Percentiles rank a stretch among this genome's conserved stretches.
Evolutionary conservation across 2,329 filamentous ascomycete genomes (phyloP).

Genomic region (Knoxdaviesia capensis): DNA sequence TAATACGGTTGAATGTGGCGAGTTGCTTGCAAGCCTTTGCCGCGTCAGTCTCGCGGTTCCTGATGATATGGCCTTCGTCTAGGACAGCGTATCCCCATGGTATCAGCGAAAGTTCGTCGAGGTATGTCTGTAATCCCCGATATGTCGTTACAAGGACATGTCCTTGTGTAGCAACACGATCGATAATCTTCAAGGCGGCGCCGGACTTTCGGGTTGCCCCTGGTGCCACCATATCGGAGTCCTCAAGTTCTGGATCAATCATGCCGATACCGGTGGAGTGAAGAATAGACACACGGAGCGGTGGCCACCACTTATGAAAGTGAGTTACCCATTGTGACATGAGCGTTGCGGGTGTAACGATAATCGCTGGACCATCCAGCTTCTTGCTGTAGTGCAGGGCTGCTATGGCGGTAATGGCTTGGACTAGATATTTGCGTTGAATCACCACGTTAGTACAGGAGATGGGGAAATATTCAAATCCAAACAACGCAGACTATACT

Average conservation of each 20-base stretch:
- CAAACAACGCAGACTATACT: not conserved
- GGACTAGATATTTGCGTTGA: constrained; percentile 16
- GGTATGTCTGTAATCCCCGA: constrained; percentile 83
- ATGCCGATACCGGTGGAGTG: constrained; percentile 94
- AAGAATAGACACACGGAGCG: constrained; percentile 83
- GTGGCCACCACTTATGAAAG: constrained; percentile 98
- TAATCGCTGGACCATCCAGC: constrained; percentile 65
- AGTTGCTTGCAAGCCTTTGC: constrained; percentile 92
- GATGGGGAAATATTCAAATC: not conserved
- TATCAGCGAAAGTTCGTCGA: constrained; percentile 58
- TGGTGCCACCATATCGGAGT: constrained; percentile 20
- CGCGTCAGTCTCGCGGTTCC: constrained; percentile 87
- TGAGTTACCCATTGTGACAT: constrained; percentile 97
- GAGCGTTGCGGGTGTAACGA: constrained; percentile 86
- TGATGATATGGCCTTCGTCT: constrained; percentile 95
- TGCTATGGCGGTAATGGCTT: constrained; percentile 59
- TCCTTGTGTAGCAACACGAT: constrained; percentile 62
- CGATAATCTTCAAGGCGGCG: constrained; percentile 60
- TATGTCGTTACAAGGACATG: constrained; percentile 95
- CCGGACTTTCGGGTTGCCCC: constrained; percentile 32
- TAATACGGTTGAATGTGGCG: constrained; percentile 73
- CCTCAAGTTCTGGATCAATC: constrained; percentile 54
- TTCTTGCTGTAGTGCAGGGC: constrained; percentile 82
- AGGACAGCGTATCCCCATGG: constrained; percentile 89
- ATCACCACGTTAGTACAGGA: not conserved